Conservation (phyloP, 1,139 yeast genomes). For the Kurtzmaniella quercitrusa region DNA sequence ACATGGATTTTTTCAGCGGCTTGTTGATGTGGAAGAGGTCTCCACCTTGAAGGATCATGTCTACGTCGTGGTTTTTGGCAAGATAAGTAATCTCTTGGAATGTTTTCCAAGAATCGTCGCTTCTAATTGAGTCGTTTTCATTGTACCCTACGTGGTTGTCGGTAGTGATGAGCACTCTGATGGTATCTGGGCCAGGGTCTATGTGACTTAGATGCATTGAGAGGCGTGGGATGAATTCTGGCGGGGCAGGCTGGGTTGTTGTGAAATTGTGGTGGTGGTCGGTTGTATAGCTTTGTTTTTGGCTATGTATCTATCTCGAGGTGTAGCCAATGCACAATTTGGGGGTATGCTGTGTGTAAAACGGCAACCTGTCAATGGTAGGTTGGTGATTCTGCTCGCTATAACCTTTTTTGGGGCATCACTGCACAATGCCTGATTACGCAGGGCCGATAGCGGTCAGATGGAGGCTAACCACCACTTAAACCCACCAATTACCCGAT, state of each 20-base stretch:
- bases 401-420: too few relatives aligned
- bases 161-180: slow-evolving; percentile 77
- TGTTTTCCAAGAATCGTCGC: slow-evolving; percentile 85
- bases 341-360: too few relatives aligned
- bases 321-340: too few relatives aligned
- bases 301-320: too few relatives aligned
- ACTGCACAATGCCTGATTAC: too few relatives aligned
- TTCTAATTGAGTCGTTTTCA: slow-evolving; percentile 85
- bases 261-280: not conserved
- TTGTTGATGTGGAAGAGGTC: slow-evolving; percentile 88
- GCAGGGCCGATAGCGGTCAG: too few relatives aligned
- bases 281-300: too few relatives aligned
- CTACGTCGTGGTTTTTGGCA: slow-evolving; percentile 74
- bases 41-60: slow-evolving; percentile 88
- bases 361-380: too few relatives aligned
- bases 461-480: too few relatives aligned
- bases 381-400: too few relatives aligned
- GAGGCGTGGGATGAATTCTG: not conserved
- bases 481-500: too few relatives aligned
- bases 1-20: slow-evolving; percentile 83
- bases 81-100: slow-evolving; percentile 77
- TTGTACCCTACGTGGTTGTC: slow-evolving; percentile 96
- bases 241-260: not conserved
- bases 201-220: slow-evolving; percentile 20
- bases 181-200: slow-evolving; percentile 54